phyloP scores from a whole-genome alignment of 805 yeast genomes.

The Jamesozyma gamospora region DNA sequence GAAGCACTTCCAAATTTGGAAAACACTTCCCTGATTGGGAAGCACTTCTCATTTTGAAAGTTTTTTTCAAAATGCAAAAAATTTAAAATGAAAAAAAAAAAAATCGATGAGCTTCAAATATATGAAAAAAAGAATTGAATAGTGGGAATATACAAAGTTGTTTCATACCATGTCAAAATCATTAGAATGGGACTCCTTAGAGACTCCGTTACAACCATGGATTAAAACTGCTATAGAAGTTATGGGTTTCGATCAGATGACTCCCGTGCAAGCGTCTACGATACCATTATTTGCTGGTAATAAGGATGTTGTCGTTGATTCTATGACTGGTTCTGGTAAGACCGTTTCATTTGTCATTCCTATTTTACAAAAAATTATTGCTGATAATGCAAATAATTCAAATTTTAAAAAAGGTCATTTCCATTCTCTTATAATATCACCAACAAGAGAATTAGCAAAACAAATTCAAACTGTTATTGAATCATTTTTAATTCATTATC shows the following conservation, averaged over 20 bases:
- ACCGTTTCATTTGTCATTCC: conserved; percentile 88
- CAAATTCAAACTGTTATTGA: conserved; percentile 65
- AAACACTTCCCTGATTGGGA: background rate
- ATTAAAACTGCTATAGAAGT: conserved; percentile 55
- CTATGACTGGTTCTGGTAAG: conserved; percentile 97
- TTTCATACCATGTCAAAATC: conserved; percentile 32
- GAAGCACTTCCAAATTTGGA: too few species aligned
- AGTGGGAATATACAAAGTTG: background rate
- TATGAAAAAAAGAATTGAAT: too few species aligned
- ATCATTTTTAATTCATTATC: conserved; percentile 46
- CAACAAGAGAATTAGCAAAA: conserved; percentile 56
- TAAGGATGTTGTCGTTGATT: conserved; percentile 94
- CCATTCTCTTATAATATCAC: conserved; percentile 60
- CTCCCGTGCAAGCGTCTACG: conserved; percentile 94
- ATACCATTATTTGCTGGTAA: conserved; percentile 75
- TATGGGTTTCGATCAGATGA: conserved; percentile 71
- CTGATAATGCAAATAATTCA: conserved; percentile 25
- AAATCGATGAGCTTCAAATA: conserved; percentile 1
- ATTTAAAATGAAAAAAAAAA: background rate
- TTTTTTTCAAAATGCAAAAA: background rate
- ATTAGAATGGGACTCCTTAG: conserved; percentile 50
- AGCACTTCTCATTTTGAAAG: background rate
- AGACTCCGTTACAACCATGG: conserved; percentile 57
- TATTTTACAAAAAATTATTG: conserved; percentile 52
- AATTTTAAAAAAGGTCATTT: conserved; percentile 51